Evolutionary conservation across 441 rosid species (phyloP).

Genomic region (Geranium incanum): DNA sequence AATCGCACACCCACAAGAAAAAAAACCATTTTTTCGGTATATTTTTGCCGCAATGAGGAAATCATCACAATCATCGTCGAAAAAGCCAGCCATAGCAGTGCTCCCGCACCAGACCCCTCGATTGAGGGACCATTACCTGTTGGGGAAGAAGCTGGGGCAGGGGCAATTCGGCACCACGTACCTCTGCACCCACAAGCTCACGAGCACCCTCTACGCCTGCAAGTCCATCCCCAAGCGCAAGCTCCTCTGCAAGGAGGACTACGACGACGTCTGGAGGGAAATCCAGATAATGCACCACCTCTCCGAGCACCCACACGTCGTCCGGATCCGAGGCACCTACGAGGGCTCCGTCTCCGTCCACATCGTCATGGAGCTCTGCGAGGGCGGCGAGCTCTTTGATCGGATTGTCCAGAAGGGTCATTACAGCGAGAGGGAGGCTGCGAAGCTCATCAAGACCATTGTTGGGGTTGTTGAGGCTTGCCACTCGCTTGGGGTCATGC

Average conservation of each 20-base stretch:
- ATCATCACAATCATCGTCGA: too few relatives aligned
- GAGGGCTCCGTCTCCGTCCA: constrained; percentile 68
- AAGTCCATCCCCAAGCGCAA: constrained; percentile 84
- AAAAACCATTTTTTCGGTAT: too few relatives aligned
- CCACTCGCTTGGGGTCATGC: constrained; percentile 83
- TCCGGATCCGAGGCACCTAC: constrained; percentile 55
- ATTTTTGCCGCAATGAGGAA: too few relatives aligned
- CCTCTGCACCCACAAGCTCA: constrained; percentile 60
- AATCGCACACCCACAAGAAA: too few relatives aligned
- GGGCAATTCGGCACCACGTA: constrained; percentile 95
- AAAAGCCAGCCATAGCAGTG: too few relatives aligned
- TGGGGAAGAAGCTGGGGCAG: constrained; percentile 90
- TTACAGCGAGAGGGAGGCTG: constrained; percentile 75
- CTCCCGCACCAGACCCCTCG: too few relatives aligned
- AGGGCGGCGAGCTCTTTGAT: constrained; percentile 78
- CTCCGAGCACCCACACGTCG: constrained; percentile 63
- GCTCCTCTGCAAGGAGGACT: constrained; percentile 55
- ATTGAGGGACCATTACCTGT: constrained; percentile 61
- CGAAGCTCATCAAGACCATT: constrained; percentile 60
- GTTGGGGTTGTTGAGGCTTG: constrained; percentile 71
- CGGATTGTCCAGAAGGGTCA: constrained; percentile 74
- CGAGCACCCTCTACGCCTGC: constrained; percentile 61
- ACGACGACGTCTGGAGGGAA: constrained; percentile 83
- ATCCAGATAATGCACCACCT: constrained; percentile 90
- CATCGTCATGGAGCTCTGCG: constrained; percentile 81